Conservation (phyloP, 2,329 filamentous ascomycete genomes). For the Stagonosporopsis cucurbitacearum region DNA sequence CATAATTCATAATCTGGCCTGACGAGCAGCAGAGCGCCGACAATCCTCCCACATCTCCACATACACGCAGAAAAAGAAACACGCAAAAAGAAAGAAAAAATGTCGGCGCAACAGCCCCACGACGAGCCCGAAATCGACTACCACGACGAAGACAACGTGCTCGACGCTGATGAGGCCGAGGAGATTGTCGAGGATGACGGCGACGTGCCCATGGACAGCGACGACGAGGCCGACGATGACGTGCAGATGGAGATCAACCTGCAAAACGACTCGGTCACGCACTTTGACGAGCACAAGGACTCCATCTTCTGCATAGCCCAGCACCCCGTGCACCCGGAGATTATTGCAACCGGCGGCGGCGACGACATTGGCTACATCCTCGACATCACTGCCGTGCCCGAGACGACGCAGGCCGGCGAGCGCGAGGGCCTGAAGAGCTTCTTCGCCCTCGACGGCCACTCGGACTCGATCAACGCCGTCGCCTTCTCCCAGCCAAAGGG, state of each 20-base stretch:
- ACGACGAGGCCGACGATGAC: conserved; percentile 65
- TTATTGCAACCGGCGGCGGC: conserved; percentile 87
- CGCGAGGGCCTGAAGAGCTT: conserved; percentile 68
- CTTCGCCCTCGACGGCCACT: conserved; percentile 84
- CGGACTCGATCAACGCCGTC: conserved; percentile 87
- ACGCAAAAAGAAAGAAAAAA: conserved; percentile 2
- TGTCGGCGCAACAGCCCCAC: conserved; percentile 40
- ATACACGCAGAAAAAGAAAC: neutral
- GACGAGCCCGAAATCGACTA: conserved; percentile 50
- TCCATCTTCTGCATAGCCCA: conserved; percentile 95
- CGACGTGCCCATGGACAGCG: conserved; percentile 81
- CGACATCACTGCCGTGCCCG: conserved; percentile 69
- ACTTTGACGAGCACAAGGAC: conserved; percentile 90
- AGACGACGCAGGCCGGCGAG: conserved; percentile 67
- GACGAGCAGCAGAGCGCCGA: neutral
- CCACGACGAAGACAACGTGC: conserved; percentile 72
- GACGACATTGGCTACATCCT: conserved; percentile 88
- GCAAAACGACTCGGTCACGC: conserved; percentile 90
- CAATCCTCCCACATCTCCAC: neutral
- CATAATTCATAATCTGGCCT: conserved; percentile 24
- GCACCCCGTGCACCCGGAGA: conserved; percentile 77
- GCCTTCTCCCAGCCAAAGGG: conserved; percentile 83
- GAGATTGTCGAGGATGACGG: conserved; percentile 74
- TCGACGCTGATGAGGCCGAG: conserved; percentile 77
- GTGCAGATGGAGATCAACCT: conserved; percentile 72